Conservation (phyloP, 345 rosid genomes). For the Combretum micranthum region DNA sequence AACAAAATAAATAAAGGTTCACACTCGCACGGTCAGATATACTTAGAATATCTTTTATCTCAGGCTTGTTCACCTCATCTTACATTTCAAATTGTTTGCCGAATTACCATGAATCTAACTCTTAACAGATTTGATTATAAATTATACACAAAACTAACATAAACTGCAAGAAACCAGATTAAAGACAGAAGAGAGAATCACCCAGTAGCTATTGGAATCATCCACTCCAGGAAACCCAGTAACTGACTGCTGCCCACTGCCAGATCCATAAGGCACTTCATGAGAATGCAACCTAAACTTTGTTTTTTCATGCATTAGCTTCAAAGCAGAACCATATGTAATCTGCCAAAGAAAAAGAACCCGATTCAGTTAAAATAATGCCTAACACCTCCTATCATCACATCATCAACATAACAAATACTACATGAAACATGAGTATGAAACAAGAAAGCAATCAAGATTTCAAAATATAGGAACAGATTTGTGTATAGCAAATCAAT, state of each 20-base stretch:
- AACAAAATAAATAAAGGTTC: neutral
- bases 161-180: neutral
- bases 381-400: too few relatives aligned
- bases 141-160: neutral
- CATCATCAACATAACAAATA: too few relatives aligned
- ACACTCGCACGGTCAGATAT: neutral
- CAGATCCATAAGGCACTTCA: conserved; percentile 97
- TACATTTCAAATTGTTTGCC: too few relatives aligned
- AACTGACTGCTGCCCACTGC: conserved; percentile 99
- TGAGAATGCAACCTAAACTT: conserved; percentile 84
- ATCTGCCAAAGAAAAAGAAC: conserved; percentile 33
- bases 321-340: conserved; percentile 77
- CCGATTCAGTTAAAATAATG: neutral
- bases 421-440: too few relatives aligned
- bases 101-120: too few relatives aligned
- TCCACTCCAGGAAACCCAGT: conserved; percentile 80
- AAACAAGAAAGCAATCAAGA: too few relatives aligned
- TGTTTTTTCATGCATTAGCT: conserved; percentile 93
- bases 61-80: too few relatives aligned
- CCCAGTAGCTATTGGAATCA: conserved; percentile 98
- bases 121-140: too few relatives aligned
- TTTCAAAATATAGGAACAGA: too few relatives aligned
- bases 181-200: conserved; percentile 18
- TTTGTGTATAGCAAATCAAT: too few relatives aligned
- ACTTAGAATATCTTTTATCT: too few relatives aligned